Conservation (phyloP, 2,329 filamentous ascomycete genomes). For the Exophiala calicioides region DNA sequence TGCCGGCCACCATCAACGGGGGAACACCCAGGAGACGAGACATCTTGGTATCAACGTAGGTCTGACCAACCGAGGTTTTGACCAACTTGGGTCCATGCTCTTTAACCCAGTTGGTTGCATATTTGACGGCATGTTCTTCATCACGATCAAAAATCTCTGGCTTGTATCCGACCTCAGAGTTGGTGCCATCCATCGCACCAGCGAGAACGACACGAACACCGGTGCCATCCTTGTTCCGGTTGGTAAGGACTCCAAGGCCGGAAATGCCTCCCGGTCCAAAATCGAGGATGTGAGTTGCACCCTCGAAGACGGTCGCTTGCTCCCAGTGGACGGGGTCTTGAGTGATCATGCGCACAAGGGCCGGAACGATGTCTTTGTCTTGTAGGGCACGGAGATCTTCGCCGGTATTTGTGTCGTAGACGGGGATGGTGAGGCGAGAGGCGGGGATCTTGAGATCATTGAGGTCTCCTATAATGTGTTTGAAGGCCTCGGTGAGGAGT, state of each 20-base stretch:
- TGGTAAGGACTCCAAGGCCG: constrained; percentile 90
- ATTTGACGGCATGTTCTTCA: constrained; percentile 90
- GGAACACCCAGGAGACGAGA: constrained; percentile 81
- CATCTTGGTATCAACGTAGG: constrained; percentile 96
- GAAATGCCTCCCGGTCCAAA: constrained; percentile 97
- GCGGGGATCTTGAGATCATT: constrained; percentile 76
- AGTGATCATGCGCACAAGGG: constrained; percentile 88
- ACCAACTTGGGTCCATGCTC: constrained; percentile 91
- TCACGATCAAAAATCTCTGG: constrained; percentile 96
- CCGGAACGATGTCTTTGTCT: constrained; percentile 77
- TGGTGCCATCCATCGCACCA: constrained; percentile 86
- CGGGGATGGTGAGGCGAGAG: constrained; percentile 74
- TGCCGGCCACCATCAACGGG: constrained; percentile 86
- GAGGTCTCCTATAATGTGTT: constrained; percentile 82
- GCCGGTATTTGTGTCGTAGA: constrained; percentile 88
- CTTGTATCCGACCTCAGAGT: constrained; percentile 93
- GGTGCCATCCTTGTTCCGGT: constrained; percentile 98
- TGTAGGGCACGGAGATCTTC: constrained; percentile 74
- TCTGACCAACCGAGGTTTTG: constrained; percentile 84
- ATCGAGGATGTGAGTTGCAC: constrained; percentile 91
- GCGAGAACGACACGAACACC: constrained; percentile 95
- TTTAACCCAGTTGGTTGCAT: constrained; percentile 95
- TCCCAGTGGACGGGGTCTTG: constrained; percentile 96
- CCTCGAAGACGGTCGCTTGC: constrained; percentile 84
- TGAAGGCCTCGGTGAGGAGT: constrained; percentile 79